phyloP scores from a whole-genome alignment of 2,329 filamentous ascomycete genomes.

The Aureobasidium sp. region DNA sequence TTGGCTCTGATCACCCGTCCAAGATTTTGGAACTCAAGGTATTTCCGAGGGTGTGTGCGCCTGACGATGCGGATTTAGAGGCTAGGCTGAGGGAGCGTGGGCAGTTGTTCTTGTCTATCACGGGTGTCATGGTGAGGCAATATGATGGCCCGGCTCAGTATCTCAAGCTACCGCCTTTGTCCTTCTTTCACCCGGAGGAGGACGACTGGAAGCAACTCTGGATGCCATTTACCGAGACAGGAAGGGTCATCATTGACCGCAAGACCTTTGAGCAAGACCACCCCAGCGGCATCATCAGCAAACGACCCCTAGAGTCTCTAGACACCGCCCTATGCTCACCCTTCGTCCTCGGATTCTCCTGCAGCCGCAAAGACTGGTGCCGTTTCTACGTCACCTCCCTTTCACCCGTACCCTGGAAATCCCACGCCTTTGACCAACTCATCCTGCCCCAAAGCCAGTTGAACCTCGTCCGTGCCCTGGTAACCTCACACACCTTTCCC shows the following conservation, averaged over 20 bases:
- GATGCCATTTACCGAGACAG: neutral
- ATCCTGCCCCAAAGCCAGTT: neutral
- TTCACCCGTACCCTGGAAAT: neutral
- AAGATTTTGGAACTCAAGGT: neutral
- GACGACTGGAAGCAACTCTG: neutral
- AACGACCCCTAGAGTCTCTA: neutral
- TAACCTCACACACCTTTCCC: neutral
- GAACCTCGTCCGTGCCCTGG: neutral
- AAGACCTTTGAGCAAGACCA: conserved; percentile 3
- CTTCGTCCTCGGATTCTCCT: neutral
- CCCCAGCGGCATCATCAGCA: neutral
- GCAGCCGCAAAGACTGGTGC: conserved; percentile 1
- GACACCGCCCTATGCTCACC: neutral
- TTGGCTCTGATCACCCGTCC: neutral
- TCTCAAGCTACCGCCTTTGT: neutral
- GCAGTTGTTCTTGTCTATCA: neutral
- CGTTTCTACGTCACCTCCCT: neutral
- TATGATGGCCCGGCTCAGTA: neutral
- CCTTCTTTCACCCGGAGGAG: neutral
- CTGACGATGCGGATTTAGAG: neutral
- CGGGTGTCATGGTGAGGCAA: neutral
- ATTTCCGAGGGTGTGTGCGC: neutral
- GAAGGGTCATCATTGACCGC: neutral
- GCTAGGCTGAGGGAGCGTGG: neutral
- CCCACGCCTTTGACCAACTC: neutral